phyloP scores from a whole-genome alignment of 495 filamentous ascomycete genomes.

The Lasiosphaeria ovina region DNA sequence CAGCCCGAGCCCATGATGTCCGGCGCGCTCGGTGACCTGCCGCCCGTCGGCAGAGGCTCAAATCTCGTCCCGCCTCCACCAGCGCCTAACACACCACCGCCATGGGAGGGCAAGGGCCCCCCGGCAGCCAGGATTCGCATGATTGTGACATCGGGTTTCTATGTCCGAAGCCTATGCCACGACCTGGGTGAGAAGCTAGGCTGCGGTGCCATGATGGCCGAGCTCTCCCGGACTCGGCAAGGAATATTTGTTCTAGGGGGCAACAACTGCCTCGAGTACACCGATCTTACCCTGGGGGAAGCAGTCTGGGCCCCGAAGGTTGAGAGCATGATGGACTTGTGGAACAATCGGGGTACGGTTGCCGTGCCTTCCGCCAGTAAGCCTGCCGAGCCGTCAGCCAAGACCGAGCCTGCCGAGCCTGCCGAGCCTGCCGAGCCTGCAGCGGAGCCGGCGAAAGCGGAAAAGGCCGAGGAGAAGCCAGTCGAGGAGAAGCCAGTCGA shows the following conservation, averaged over 20 bases:
- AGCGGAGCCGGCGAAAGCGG: not conserved
- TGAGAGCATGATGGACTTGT: constrained; percentile 51
- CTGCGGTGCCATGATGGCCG: constrained; percentile 82
- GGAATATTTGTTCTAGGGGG: constrained; percentile 67
- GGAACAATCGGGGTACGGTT: constrained; percentile 16
- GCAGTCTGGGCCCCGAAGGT: constrained; percentile 81
- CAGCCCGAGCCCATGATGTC: constrained; percentile 49
- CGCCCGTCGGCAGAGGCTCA: constrained; percentile 29
- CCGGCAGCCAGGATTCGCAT: constrained; percentile 80
- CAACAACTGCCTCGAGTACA: constrained; percentile 75
- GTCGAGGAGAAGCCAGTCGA: not conserved
- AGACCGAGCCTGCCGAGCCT: not conserved
- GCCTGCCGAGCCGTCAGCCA: not conserved
- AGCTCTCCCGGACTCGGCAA: constrained; percentile 77
- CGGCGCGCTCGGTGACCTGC: constrained; percentile 41
- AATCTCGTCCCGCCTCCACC: constrained; percentile 35
- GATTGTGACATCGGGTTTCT: constrained; percentile 95
- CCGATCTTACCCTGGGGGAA: constrained; percentile 74
- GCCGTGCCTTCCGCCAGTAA: not conserved
- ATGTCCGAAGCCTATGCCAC: constrained; percentile 89
- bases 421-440: not conserved
- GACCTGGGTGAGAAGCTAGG: constrained; percentile 83
- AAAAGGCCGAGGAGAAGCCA: not conserved
- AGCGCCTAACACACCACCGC: constrained; percentile 33
- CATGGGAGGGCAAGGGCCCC: constrained; percentile 52